Evolutionary conservation across 768 basidiomycete species (phyloP).

Genomic region (Auriscalpium orientale): DNA sequence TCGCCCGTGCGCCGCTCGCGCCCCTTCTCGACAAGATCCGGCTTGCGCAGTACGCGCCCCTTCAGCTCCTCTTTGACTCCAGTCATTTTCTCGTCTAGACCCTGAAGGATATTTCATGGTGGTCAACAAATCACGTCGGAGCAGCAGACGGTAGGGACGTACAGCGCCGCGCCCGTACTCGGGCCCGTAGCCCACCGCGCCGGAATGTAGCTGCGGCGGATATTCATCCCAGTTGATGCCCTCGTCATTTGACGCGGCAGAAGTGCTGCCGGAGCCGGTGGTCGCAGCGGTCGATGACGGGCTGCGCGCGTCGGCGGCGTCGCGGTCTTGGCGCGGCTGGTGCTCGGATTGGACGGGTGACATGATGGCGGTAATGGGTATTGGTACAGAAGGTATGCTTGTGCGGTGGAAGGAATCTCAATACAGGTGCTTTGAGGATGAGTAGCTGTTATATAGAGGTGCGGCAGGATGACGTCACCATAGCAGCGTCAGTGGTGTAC

Average conservation of each 20-base stretch:
- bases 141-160: conserved; percentile 2
- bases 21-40: conserved; percentile 31
- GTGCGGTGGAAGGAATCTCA: too few relatives aligned
- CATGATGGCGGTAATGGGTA: too few relatives aligned
- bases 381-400: too few relatives aligned
- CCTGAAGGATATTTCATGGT: conserved; percentile 9
- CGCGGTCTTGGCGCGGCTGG: too few relatives aligned
- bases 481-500: too few relatives aligned
- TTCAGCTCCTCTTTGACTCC: conserved; percentile 33
- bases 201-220: conserved; percentile 36
- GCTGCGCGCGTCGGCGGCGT: too few relatives aligned
- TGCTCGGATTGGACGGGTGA: too few relatives aligned
- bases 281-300: too few relatives aligned
- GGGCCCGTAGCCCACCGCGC: conserved; percentile 33
- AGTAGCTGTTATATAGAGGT: too few relatives aligned
- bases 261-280: too few relatives aligned
- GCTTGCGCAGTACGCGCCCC: conserved; percentile 31
- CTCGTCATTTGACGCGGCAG: neutral
- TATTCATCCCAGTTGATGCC: conserved; percentile 15
- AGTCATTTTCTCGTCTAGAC: conserved; percentile 27
- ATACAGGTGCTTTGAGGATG: too few relatives aligned
- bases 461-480: too few relatives aligned
- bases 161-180: conserved; percentile 27
- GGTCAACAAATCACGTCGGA: neutral
- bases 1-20: conserved; percentile 33